phyloP scores from a whole-genome alignment of 2,329 filamentous ascomycete species.

The Cladosporium sp. region DNA sequence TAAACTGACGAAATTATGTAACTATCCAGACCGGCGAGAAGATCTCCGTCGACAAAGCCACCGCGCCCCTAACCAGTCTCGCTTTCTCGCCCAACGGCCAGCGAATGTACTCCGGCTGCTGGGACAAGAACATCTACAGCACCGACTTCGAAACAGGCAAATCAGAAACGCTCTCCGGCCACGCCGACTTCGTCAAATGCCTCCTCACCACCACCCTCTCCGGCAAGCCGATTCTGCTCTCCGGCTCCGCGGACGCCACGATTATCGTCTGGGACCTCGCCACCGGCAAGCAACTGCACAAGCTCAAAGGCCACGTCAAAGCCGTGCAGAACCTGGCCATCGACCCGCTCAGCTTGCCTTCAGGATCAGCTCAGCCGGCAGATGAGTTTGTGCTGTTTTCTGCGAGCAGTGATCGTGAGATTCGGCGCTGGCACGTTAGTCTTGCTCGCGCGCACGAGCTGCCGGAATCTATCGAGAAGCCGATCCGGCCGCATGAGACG shows the following conservation, averaged over 20 bases:
- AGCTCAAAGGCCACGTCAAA: conserved; percentile 74
- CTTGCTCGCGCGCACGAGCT: conserved; percentile 57
- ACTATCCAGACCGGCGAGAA: conserved; percentile 16
- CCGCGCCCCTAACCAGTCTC: conserved; percentile 76
- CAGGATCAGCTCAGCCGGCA: conserved; percentile 35
- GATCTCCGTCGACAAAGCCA: conserved; percentile 62
- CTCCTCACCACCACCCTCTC: conserved; percentile 64
- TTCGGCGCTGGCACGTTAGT: conserved; percentile 73
- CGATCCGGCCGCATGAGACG: conserved; percentile 82
- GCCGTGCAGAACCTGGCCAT: conserved; percentile 77
- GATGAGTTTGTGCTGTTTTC: conserved; percentile 64
- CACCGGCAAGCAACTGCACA: conserved; percentile 68
- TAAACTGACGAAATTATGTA: background rate
- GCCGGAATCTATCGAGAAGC: conserved; percentile 45
- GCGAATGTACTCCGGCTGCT: conserved; percentile 81
- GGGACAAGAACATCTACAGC: conserved; percentile 91
- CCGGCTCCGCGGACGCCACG: conserved; percentile 48
- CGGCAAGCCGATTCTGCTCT: conserved; percentile 56
- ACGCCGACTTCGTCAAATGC: conserved; percentile 89
- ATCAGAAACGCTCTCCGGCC: conserved; percentile 51
- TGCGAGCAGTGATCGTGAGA: conserved; percentile 63
- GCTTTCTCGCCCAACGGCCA: conserved; percentile 56
- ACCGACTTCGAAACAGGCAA: conserved; percentile 60
- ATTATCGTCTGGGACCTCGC: conserved; percentile 75
- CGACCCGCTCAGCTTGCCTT: conserved; percentile 62